These are phyloP conservation scores for Globisporangium emineosum DNA, from an alignment of 352 stramenopile genomes.

Conservation along the genomic window DNA sequence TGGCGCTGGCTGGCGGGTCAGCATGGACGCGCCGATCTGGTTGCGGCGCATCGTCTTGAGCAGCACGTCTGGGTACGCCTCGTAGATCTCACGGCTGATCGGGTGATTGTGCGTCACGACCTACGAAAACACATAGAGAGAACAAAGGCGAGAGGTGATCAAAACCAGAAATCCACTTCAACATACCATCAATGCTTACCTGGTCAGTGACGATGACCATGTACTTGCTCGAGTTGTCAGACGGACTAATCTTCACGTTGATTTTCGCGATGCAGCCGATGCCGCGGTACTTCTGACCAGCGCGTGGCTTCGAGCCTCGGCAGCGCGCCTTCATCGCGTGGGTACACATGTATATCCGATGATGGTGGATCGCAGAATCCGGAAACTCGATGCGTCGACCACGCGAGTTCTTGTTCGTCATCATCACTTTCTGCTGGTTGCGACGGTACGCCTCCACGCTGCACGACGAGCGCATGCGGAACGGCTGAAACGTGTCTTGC, in stretches of 20 bases:
- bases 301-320: slow-evolving; percentile 68
- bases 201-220: slow-evolving; percentile 87
- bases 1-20: slow-evolving; percentile 59
- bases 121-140: slow-evolving; percentile 22
- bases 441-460: slow-evolving; percentile 79
- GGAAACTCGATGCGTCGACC: slow-evolving; percentile 77
- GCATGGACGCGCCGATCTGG: slow-evolving; percentile 57
- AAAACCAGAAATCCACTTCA: neutral
- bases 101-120: slow-evolving; percentile 85
- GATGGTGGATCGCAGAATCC: slow-evolving; percentile 77
- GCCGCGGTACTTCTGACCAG: slow-evolving; percentile 77
- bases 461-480: slow-evolving; percentile 83
- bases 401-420: slow-evolving; percentile 85
- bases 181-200: slow-evolving; percentile 23
- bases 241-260: slow-evolving; percentile 84
- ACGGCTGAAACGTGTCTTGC: slow-evolving; percentile 85
- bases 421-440: slow-evolving; percentile 87
- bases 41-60: slow-evolving; percentile 83
- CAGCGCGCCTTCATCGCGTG: slow-evolving; percentile 85
- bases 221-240: slow-evolving; percentile 80
- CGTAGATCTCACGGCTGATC: slow-evolving; percentile 82
- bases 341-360: slow-evolving; percentile 89
- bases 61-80: slow-evolving; percentile 80
- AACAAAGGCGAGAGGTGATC: neutral
- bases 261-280: slow-evolving; percentile 87